A percentile compares a stretch with the other conserved stretches of the same genome.
Evolutionary conservation across 1,284 basidiomycete genomes (phyloP).

Genomic region (Blastosporella zonata): DNA sequence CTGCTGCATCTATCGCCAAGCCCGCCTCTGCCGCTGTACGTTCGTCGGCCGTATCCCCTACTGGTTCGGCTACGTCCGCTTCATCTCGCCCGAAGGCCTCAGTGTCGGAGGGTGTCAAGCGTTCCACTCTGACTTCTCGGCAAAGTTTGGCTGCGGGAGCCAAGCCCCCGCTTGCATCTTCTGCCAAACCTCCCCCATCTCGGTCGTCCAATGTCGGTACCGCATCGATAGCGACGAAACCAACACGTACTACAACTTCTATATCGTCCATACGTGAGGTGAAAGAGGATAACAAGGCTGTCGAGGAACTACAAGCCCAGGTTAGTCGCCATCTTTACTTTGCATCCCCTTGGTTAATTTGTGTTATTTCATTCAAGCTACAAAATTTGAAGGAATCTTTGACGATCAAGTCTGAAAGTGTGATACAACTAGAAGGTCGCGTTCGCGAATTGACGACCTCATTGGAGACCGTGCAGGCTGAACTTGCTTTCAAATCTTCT

Average conservation of each 20-base stretch:
- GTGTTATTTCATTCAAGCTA: constrained; percentile 42
- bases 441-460: constrained; percentile 48
- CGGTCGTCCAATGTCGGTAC: constrained; percentile 27
- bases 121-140: constrained; percentile 34
- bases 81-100: constrained; percentile 49
- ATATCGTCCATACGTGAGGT: constrained; percentile 70
- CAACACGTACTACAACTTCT: constrained; percentile 49
- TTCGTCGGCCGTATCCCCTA: constrained; percentile 52
- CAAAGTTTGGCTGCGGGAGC: constrained; percentile 33
- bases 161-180: constrained; percentile 27
- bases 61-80: constrained; percentile 39
- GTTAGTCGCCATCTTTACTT: constrained; percentile 30
- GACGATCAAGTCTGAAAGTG: constrained; percentile 45
- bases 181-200: constrained; percentile 28
- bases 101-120: constrained; percentile 53
- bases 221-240: constrained; percentile 27
- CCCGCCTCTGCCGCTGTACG: constrained; percentile 35
- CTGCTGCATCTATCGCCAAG: constrained; percentile 24
- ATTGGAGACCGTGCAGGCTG: constrained; percentile 45
- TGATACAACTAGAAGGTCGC: constrained; percentile 50
- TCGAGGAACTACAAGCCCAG: constrained; percentile 60
- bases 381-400: constrained; percentile 53
- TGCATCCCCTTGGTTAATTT: constrained; percentile 17
- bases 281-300: constrained; percentile 53
- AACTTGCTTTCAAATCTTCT: constrained; percentile 45